phyloP scores from a whole-genome alignment of 805 yeast genomes.

The Kluyveromyces nonfermentans region DNA sequence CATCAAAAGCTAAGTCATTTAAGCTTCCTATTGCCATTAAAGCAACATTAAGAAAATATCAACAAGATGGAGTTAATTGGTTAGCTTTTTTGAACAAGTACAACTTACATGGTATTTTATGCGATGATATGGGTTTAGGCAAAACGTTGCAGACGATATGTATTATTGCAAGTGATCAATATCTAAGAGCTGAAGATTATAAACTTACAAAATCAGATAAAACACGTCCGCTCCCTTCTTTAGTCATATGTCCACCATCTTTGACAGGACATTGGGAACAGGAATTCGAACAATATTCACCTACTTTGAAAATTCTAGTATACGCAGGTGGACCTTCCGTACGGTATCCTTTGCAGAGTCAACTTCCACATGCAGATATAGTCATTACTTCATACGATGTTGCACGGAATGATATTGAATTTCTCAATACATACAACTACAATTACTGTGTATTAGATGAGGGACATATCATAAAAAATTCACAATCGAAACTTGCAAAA shows the following conservation, averaged over 20 bases:
- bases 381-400: slow-evolving; percentile 95
- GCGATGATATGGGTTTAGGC: slow-evolving; percentile 99
- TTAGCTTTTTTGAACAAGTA: slow-evolving; percentile 88
- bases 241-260: slow-evolving; percentile 93
- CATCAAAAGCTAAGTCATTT: slow-evolving; percentile 79
- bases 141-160: slow-evolving; percentile 96
- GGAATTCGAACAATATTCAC: slow-evolving; percentile 83
- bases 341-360: slow-evolving; percentile 46
- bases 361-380: slow-evolving; percentile 58
- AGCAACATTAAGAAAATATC: slow-evolving; percentile 89
- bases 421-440: slow-evolving; percentile 51
- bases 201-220: slow-evolving; percentile 50
- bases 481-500: slow-evolving; percentile 77
- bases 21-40: slow-evolving; percentile 83
- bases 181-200: slow-evolving; percentile 66
- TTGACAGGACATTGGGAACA: slow-evolving; percentile 99
- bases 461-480: slow-evolving; percentile 94
- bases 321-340: slow-evolving; percentile 89
- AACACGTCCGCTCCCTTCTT: slow-evolving; percentile 66
- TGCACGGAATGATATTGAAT: slow-evolving; percentile 79
- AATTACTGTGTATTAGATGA: slow-evolving; percentile 95
- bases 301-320: slow-evolving; percentile 70
- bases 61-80: slow-evolving; percentile 99
- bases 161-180: slow-evolving; percentile 93
- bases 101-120: slow-evolving; percentile 90